Conservation (phyloP, 805 yeast species). For the Komagataella pseudopastoris region DNA sequence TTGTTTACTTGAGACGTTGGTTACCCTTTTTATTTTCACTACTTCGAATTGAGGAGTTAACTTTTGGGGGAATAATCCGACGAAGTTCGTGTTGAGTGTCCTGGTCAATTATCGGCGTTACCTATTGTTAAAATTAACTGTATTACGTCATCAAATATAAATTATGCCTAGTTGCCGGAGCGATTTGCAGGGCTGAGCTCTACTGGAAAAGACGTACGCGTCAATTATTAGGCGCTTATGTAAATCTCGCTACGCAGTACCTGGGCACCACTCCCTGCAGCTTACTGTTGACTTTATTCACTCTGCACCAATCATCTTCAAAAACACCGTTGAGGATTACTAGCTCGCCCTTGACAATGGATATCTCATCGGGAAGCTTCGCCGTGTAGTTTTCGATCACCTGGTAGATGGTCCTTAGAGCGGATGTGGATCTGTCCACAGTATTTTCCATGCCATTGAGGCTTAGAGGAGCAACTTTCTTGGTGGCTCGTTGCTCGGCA, state of each 20-base stretch:
- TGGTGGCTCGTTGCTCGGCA: slow-evolving; percentile 1
- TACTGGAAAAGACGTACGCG: too few relatives aligned
- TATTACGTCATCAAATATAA: not conserved
- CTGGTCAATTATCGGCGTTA: not conserved
- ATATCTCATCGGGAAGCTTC: slow-evolving; percentile 4
- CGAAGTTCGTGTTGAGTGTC: not conserved
- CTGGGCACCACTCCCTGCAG: slow-evolving; percentile 5
- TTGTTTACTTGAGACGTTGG: slow-evolving; percentile 1
- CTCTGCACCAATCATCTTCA: slow-evolving; percentile 7
- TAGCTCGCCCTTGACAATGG: slow-evolving; percentile 3
- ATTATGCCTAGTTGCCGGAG: not conserved
- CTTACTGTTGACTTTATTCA: not conserved
- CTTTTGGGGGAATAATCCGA: not conserved
- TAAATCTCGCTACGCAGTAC: slow-evolving; percentile 1
- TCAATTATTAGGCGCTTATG: not conserved
- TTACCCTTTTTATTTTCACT: slow-evolving; percentile 2
- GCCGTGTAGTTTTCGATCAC: slow-evolving; percentile 2
- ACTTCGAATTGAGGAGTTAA: slow-evolving; percentile 1
- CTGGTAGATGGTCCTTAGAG: not conserved
- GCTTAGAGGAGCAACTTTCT: not conserved
- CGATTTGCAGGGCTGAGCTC: not conserved
- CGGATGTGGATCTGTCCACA: not conserved
- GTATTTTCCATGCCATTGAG: not conserved
- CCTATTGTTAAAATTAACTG: not conserved
- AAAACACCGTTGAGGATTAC: not conserved